These are phyloP conservation scores for Amaranthus cruentus DNA, from an alignment of 148 eudicot species.

Conservation along the genomic window DNA sequence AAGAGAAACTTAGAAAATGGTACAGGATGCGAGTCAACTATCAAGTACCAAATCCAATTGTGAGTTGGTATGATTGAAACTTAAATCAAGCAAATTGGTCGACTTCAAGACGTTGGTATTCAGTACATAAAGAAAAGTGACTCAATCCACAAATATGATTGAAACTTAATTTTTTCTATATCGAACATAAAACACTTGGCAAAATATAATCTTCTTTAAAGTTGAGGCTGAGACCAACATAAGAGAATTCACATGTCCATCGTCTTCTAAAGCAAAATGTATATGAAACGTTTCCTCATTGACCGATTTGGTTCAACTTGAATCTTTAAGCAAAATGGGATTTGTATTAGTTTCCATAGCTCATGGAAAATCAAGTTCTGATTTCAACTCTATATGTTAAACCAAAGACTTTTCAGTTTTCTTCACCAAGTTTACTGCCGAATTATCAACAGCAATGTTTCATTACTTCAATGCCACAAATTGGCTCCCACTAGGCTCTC, in stretches of 20 bases:
- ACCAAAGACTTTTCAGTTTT: background rate
- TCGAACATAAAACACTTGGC: background rate
- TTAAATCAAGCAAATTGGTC: background rate
- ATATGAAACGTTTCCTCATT: background rate
- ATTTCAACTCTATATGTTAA: background rate
- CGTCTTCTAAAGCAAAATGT: background rate
- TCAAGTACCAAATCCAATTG: background rate
- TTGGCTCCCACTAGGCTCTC: too few species aligned
- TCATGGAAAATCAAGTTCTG: background rate
- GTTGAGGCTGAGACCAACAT: background rate
- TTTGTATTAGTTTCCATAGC: background rate
- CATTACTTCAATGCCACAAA: too few species aligned
- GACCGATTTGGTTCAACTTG: background rate
- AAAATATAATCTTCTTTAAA: background rate
- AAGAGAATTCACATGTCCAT: background rate
- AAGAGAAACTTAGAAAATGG: background rate
- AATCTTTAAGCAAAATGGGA: background rate
- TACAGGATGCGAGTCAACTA: background rate
- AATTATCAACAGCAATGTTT: background rate
- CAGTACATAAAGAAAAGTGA: background rate
- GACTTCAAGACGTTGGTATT: background rate
- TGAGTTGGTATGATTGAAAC: background rate
- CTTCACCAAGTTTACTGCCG: background rate
- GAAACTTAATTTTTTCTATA: background rate
- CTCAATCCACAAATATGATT: background rate